phyloP scores from a whole-genome alignment of 306 rosid genomes.

The Quercus cerris region DNA sequence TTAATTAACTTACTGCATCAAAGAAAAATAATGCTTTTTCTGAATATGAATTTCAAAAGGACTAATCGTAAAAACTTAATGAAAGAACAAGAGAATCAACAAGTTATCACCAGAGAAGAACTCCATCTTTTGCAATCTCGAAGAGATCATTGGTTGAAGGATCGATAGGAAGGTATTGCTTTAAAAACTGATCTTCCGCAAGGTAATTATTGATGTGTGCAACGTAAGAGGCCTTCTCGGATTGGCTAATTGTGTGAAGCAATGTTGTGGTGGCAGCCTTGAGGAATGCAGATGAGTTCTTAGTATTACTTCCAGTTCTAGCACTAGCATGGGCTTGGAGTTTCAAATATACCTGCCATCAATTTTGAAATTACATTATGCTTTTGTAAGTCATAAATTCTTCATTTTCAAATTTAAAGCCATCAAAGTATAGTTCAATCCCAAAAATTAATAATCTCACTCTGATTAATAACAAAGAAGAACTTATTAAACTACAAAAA shows the following conservation, averaged over 20 bases:
- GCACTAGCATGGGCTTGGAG: conserved; percentile 75
- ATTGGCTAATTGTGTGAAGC: conserved; percentile 98
- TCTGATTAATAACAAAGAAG: background rate
- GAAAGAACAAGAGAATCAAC: background rate
- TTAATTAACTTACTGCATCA: conserved; percentile 89
- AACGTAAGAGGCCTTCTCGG: conserved; percentile 95
- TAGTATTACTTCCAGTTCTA: conserved; percentile 67
- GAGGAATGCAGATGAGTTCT: conserved; percentile 84
- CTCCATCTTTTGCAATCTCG: conserved; percentile 90
- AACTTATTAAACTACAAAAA: no score
- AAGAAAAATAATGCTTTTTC: background rate
- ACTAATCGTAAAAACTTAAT: background rate
- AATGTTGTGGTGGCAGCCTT: conserved; percentile 94
- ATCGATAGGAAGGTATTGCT: conserved; percentile 81
- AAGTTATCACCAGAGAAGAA: conserved; percentile 74
- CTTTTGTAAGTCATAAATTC: background rate
- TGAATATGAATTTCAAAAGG: background rate
- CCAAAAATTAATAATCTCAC: background rate
- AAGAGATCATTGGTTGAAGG: conserved; percentile 85
- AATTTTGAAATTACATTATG: background rate
- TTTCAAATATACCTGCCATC: conserved; percentile 70
- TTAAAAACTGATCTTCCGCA: conserved; percentile 68
- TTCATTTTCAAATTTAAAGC: background rate
- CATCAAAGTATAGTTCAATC: background rate
- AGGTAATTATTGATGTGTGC: conserved; percentile 90